Evolutionary conservation across 225 moss, liverwort and hornwort genomes (phyloP), one percentile per base, ranked within the genome.

Genomic region (Straminergon stramineum): DNA sequence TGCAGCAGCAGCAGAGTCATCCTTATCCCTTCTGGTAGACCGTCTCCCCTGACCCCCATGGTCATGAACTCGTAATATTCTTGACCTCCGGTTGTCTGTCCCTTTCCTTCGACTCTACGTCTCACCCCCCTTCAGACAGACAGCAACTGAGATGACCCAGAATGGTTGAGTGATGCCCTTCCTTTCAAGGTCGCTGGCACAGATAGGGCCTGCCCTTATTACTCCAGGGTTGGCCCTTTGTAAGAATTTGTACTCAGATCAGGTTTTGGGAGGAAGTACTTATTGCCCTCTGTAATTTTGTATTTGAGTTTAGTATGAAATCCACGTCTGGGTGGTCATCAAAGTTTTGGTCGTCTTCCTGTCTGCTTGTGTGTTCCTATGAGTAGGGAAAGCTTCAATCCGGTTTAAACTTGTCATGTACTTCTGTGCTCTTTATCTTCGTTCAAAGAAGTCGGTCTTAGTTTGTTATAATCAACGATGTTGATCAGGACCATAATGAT

Each of bases 231-330:
- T 84, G 45, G 84, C 83, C 86, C 86, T 83, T 85, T 84, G 87
- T 92, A 89, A 89, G 92, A 89, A 92, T 87, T 92, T 91, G 91
- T 89, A 87, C 87, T 87, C 89, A 81, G 89, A 82, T 87, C 89
- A 91, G 91, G 91, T 91, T 90, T 83, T 81, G 80, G 89, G 91
- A 89, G 91, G 87, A 81, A 84, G 84, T 80, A 87, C 91, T 91
- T 79, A 87, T 87, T 91, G 89, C 81, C 91, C 84, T 92, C 89
- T 92, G 91, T 92, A 92, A 89, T 91, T 92, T 92, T 92, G 91
- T 91, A 91, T 90, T 89, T 85, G 92, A 91, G 90, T 92, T 92
- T 83, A 89, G 63, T 77, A 81, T 75, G 82, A 89, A 89, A 87
- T 76, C 75, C 70, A 82, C 78, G 70, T 83, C 39, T 23, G 82